These are phyloP conservation scores for Pisolithus thermaeus DNA, from an alignment of 1,284 basidiomycete genomes.

Conservation along the genomic window DNA sequence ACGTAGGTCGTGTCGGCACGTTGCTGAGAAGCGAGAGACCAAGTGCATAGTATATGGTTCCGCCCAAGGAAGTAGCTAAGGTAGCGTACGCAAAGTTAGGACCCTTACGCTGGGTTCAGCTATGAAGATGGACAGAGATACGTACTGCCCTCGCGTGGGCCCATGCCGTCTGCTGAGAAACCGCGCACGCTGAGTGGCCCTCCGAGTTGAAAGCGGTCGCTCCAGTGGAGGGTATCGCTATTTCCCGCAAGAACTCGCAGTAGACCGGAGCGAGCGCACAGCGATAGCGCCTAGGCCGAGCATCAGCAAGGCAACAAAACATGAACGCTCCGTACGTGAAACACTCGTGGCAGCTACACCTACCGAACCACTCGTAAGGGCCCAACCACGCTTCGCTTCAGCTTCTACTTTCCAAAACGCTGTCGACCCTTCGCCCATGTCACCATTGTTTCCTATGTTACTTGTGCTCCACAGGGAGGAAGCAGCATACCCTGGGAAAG, in stretches of 20 bases:
- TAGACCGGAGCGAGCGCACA: conserved; percentile 58
- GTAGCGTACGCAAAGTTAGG: background rate
- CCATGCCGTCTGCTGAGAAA: conserved; percentile 83
- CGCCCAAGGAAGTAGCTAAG: conserved; percentile 78
- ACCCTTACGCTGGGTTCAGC: background rate
- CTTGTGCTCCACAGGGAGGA: background rate
- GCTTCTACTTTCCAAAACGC: conserved; percentile 69
- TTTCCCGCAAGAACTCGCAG: conserved; percentile 48
- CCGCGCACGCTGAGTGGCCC: conserved; percentile 88
- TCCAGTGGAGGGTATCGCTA: conserved; percentile 44
- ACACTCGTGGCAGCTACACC: conserved; percentile 21
- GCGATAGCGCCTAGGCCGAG: conserved; percentile 51
- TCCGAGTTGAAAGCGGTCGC: conserved; percentile 90
- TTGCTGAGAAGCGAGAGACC: conserved; percentile 81
- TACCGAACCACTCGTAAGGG: conserved; percentile 51
- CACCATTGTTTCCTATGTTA: background rate
- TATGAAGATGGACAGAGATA: conserved; percentile 1
- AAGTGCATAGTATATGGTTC: conserved; percentile 81
- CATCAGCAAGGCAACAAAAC: background rate
- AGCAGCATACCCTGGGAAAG: background rate
- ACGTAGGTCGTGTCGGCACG: conserved; percentile 72
- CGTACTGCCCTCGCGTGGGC: conserved; percentile 75
- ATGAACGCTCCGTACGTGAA: background rate
- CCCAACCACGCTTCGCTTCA: conserved; percentile 62
- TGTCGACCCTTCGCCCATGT: conserved; percentile 47